phyloP scores from a whole-genome alignment of 2,329 filamentous ascomycete genomes.

The Diaporthe ampelina region DNA sequence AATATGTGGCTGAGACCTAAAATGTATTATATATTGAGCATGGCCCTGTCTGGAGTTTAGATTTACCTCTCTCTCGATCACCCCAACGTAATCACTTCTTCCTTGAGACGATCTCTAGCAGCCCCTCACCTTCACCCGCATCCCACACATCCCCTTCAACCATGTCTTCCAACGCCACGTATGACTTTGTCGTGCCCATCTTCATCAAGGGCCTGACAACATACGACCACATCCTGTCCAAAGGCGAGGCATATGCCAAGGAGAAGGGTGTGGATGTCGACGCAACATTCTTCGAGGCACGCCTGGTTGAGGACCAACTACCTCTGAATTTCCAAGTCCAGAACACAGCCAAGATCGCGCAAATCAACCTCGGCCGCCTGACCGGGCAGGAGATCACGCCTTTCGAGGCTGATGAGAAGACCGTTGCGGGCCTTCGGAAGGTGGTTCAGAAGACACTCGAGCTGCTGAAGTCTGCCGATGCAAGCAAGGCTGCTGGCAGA shows the following conservation, averaged over 20 bases:
- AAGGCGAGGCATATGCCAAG: constrained; percentile 48
- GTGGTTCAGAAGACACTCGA: constrained; percentile 40
- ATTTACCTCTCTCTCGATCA: background rate
- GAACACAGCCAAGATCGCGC: constrained; percentile 48
- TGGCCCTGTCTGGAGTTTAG: background rate
- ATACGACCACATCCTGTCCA: constrained; percentile 49
- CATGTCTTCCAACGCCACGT: constrained; percentile 48
- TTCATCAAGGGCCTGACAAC: constrained; percentile 50
- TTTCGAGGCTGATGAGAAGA: constrained; percentile 44
- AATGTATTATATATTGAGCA: constrained; percentile 1
- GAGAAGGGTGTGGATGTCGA: constrained; percentile 47
- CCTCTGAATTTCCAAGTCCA: constrained; percentile 53
- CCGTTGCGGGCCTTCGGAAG: constrained; percentile 38
- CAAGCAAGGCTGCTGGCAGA: constrained; percentile 45
- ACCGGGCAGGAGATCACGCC: constrained; percentile 44
- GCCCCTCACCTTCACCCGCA: accelerated
- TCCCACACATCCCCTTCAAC: background rate
- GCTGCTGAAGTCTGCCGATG: constrained; percentile 47
- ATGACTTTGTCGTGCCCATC: constrained; percentile 47
- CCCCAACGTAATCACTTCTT: background rate
- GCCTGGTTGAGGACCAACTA: constrained; percentile 51
- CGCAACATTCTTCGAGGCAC: constrained; percentile 47
- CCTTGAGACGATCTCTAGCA: background rate
- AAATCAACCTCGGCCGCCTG: constrained; percentile 47
- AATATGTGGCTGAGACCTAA: background rate